Evolutionary conservation across 139 green algal species (phyloP), one percentile per base, ranked within the genome.

Genomic region (Edaphochlamys debaryana): DNA sequence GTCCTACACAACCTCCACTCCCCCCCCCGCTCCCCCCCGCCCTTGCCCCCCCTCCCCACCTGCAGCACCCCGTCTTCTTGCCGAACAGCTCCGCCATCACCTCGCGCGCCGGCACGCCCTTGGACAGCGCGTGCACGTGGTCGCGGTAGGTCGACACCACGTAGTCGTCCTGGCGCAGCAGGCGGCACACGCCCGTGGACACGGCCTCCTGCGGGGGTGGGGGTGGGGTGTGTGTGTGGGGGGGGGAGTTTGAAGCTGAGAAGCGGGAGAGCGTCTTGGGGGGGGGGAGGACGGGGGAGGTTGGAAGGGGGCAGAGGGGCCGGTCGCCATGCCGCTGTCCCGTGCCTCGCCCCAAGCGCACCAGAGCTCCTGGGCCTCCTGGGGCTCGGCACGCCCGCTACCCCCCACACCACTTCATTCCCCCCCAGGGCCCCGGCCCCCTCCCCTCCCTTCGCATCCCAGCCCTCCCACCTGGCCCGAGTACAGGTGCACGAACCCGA

Each of bases 51-150:
- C n/a, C 30, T 20, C 30, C 36, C 20, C 23, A 75, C 77, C 77
- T 83, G 94, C 96, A 99, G 84, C 94, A 94, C 63, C 97, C 97
- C 0, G 97, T 99, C 86, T 95, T 95, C 94, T 99, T 99, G 89
- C 97, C 97, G 90, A 99, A 99, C 85, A 99, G 94, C 94, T 99
- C 97, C 3, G 97, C 93, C 97, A 99, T 99, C 56, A 99, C 92
- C 75, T 91, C 71, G n/a, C 67, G 67, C 87, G 79, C 86, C 5
- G 93, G 73, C 36, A 98, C 96, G 74, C 92, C 92, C 91, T 99
- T 99, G 83, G 88, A 95, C 52, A 99, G 88, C 15, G 97, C 97
- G 88, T 99, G 97, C 80, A 99, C 97, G 91, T 99, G 97, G 88
- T 99, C 97, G 70, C 97, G 93, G 92, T 99, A 99, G 48, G 97